A percentile compares a stretch with the other conserved stretches of the same genome.
These are phyloP conservation scores for Aspergillus sp. DNA, from an alignment of 2,329 filamentous ascomycete species.

Conservation along the genomic window DNA sequence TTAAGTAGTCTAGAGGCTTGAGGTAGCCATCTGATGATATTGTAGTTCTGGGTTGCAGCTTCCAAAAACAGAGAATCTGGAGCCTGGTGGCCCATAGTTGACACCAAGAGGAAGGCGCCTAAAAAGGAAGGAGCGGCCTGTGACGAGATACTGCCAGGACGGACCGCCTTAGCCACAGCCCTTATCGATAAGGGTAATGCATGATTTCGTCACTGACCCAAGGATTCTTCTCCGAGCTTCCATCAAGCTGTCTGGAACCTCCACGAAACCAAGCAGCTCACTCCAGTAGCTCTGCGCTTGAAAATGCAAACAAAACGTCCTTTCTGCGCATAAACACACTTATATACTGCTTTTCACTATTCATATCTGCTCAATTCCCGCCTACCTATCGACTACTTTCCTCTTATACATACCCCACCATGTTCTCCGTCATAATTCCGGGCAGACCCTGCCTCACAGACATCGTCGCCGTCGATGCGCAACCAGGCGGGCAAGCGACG, in stretches of 20 bases:
- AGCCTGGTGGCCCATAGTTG: background rate
- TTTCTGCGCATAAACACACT: background rate
- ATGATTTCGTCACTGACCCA: constrained; percentile 26
- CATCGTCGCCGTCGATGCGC: constrained; percentile 50
- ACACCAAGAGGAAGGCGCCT: background rate
- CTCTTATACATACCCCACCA: constrained; percentile 25
- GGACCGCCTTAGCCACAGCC: background rate
- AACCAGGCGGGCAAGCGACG: constrained; percentile 56
- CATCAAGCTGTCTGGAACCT: constrained; percentile 18
- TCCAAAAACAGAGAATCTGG: background rate
- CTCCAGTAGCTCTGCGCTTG: constrained; percentile 4
- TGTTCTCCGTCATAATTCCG: constrained; percentile 64
- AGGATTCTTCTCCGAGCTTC: constrained; percentile 26
- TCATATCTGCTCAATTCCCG: background rate
- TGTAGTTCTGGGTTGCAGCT: background rate
- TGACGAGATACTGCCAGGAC: background rate
- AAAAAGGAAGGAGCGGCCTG: background rate
- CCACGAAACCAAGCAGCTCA: constrained; percentile 13
- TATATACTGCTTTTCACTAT: background rate
- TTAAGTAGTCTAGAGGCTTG: background rate
- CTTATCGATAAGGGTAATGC: constrained; percentile 32
- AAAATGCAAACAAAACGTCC: background rate
- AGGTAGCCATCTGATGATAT: background rate
- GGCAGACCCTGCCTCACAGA: constrained; percentile 61
- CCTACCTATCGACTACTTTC: background rate